Conservation (phyloP, 2,329 filamentous ascomycete genomes). For the Ophiobolus disseminans region DNA sequence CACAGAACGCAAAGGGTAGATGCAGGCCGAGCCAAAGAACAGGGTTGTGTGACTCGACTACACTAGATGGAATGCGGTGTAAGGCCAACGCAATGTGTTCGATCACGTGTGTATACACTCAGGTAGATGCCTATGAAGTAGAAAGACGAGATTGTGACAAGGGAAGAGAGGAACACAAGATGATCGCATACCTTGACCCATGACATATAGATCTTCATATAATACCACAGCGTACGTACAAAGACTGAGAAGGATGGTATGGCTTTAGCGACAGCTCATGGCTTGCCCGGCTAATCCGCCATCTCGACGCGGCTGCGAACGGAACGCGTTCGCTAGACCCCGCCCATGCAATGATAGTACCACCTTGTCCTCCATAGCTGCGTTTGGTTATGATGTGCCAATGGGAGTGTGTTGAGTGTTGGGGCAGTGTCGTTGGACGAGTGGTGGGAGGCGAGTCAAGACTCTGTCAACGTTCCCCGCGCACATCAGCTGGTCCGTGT, state of each 20-base stretch:
- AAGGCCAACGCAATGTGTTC: conserved; percentile 1
- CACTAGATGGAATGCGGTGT: conserved; percentile 2
- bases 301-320: conserved; percentile 2
- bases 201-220: conserved; percentile 2
- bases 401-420: conserved; percentile 2
- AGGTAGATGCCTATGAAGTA: too few species aligned
- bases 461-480: conserved; percentile 22
- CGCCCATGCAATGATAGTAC: conserved; percentile 4
- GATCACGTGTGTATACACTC: too few species aligned
- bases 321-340: conserved; percentile 1
- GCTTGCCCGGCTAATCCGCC: conserved; percentile 5
- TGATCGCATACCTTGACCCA: conserved; percentile 5
- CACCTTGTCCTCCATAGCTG: conserved; percentile 5
- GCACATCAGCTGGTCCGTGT: conserved; percentile 11
- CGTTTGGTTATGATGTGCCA: conserved; percentile 8
- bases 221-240: conserved; percentile 4
- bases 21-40: conserved; percentile 3
- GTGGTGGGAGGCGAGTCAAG: conserved; percentile 7
- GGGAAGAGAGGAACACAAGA: not conserved
- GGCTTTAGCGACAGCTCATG: conserved; percentile 2
- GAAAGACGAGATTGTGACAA: conserved; percentile 1
- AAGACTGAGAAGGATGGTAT: conserved; percentile 3
- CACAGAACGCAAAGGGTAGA: conserved; percentile 13
- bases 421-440: conserved; percentile 10
- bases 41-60: conserved; percentile 8